Evolutionary conservation across 768 basidiomycete species (phyloP).

Genomic region (Agaricus sinodeliciosus): DNA sequence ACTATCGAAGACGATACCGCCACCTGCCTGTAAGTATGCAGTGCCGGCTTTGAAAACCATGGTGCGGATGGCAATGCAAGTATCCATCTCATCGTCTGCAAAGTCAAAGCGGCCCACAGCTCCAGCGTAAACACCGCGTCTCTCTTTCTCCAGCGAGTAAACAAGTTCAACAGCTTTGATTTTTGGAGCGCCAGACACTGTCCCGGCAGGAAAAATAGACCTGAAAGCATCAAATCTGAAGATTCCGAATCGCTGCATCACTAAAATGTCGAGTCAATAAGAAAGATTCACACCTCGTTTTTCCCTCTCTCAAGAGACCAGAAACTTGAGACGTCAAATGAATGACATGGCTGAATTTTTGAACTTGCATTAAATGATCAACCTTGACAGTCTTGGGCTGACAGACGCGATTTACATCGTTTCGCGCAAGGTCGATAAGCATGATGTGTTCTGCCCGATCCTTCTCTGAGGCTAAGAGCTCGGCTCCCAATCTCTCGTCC

Average conservation of each 20-base stretch:
- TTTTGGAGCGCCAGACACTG: slow-evolving; percentile 97
- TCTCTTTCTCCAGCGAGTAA: slow-evolving; percentile 78
- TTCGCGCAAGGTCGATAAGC: slow-evolving; percentile 96
- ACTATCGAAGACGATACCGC: slow-evolving; percentile 95
- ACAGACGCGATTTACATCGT: slow-evolving; percentile 98
- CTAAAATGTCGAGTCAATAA: background rate
- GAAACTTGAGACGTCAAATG: slow-evolving; percentile 96
- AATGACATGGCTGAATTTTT: slow-evolving; percentile 97
- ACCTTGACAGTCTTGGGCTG: slow-evolving; percentile 93
- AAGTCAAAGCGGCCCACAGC: slow-evolving; percentile 99
- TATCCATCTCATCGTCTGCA: slow-evolving; percentile 91
- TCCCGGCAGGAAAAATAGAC: slow-evolving; percentile 98
- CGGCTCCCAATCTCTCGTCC: slow-evolving; percentile 73
- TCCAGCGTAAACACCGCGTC: slow-evolving; percentile 92
- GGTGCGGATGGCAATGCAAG: slow-evolving; percentile 96
- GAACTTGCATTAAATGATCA: slow-evolving; percentile 87
- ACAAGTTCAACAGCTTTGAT: slow-evolving; percentile 97
- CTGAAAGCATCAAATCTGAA: slow-evolving; percentile 94
- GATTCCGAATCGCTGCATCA: slow-evolving; percentile 1
- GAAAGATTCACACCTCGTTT: slow-evolving; percentile 56
- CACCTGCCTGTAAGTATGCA: slow-evolving; percentile 92
- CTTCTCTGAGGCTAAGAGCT: slow-evolving; percentile 80
- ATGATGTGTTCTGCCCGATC: slow-evolving; percentile 98
- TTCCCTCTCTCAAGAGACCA: slow-evolving; percentile 72
- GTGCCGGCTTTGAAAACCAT: slow-evolving; percentile 94